A percentile compares a stretch with the other conserved stretches of the same genome.
phyloP scores from a whole-genome alignment of 352 stramenopile species.

The Phytophthora hibernalis region DNA sequence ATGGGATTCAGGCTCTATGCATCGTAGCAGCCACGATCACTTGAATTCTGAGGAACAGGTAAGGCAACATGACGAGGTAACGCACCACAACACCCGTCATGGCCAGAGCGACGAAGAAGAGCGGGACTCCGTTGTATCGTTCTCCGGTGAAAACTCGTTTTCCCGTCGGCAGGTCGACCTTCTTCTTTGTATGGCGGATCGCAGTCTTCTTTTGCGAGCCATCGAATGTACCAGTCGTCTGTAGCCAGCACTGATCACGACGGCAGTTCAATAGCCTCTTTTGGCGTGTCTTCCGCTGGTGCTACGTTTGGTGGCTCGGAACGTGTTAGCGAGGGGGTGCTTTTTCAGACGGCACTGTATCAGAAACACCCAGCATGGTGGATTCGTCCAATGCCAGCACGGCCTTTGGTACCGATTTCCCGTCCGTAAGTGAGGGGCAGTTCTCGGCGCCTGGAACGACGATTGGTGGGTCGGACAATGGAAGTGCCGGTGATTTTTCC shows the following conservation, averaged over 20 bases:
- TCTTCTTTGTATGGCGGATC: constrained; percentile 48
- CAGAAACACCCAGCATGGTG: constrained; percentile 75
- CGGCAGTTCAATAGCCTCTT: constrained; percentile 67
- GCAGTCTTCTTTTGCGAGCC: constrained; percentile 51
- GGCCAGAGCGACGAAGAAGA: constrained; percentile 47
- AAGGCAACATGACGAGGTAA: constrained; percentile 8
- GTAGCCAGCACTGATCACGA: constrained; percentile 49
- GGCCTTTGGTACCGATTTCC: constrained; percentile 77
- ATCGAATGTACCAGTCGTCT: constrained; percentile 51
- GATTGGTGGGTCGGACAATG: constrained; percentile 67
- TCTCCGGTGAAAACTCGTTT: constrained; percentile 47
- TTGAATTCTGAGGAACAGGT: constrained; percentile 12
- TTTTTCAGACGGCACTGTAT: constrained; percentile 73
- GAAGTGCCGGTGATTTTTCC: constrained; percentile 63
- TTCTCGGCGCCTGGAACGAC: constrained; percentile 68
- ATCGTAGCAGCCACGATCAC: constrained; percentile 7
- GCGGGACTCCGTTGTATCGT: constrained; percentile 46
- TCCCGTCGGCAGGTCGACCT: constrained; percentile 35
- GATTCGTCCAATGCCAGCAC: constrained; percentile 81
- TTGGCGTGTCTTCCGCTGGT: constrained; percentile 77
- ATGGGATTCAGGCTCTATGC: constrained; percentile 26
- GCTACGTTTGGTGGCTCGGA: constrained; percentile 83
- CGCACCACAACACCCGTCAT: constrained; percentile 23
- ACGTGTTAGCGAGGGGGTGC: constrained; percentile 64
- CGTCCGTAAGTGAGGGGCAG: constrained; percentile 76